A percentile compares a stretch with the other conserved stretches of the same genome.
phyloP scores from a whole-genome alignment of 2,329 filamentous ascomycete genomes.

The Fusarium nisikadoi region DNA sequence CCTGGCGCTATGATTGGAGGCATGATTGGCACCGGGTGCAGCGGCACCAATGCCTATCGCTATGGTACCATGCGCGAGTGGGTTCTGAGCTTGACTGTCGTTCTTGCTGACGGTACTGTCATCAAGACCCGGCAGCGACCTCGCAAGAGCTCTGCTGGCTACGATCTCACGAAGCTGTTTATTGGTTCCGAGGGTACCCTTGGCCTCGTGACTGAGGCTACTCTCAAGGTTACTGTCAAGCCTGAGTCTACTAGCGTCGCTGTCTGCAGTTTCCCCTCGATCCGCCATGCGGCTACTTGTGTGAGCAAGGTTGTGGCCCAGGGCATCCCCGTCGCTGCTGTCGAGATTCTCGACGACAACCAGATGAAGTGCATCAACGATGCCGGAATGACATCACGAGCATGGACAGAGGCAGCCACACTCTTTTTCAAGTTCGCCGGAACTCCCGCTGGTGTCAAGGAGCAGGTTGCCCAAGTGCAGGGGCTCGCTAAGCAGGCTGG shows the following conservation, averaged over 20 bases:
- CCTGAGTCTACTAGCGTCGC: conserved; percentile 85
- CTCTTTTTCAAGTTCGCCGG: conserved; percentile 88
- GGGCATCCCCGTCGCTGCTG: conserved; percentile 87
- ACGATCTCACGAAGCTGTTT: conserved; percentile 89
- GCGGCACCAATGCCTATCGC: conserved; percentile 88
- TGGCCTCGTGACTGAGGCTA: conserved; percentile 90
- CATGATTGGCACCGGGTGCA: conserved; percentile 79
- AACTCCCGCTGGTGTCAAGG: conserved; percentile 76
- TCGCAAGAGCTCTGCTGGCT: conserved; percentile 89
- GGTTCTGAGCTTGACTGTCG: conserved; percentile 87
- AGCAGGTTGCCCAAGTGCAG: conserved; percentile 78
- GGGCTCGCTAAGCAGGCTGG: conserved; percentile 69
- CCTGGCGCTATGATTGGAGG: conserved; percentile 93
- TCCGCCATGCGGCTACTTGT: conserved; percentile 80
- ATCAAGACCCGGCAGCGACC: conserved; percentile 90
- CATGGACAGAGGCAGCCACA: conserved; percentile 78
- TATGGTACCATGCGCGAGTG: conserved; percentile 97
- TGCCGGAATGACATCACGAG: conserved; percentile 71
- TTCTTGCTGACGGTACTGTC: conserved; percentile 88
- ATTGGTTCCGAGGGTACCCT: conserved; percentile 93
- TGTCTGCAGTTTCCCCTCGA: conserved; percentile 67
- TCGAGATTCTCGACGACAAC: conserved; percentile 91
- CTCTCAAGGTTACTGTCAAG: conserved; percentile 84
- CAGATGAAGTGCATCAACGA: conserved; percentile 81
- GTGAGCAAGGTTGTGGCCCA: conserved; percentile 82